Base-by-base conservation (phyloP, 306 rosid genomes). In the Quercus alba region DNA sequence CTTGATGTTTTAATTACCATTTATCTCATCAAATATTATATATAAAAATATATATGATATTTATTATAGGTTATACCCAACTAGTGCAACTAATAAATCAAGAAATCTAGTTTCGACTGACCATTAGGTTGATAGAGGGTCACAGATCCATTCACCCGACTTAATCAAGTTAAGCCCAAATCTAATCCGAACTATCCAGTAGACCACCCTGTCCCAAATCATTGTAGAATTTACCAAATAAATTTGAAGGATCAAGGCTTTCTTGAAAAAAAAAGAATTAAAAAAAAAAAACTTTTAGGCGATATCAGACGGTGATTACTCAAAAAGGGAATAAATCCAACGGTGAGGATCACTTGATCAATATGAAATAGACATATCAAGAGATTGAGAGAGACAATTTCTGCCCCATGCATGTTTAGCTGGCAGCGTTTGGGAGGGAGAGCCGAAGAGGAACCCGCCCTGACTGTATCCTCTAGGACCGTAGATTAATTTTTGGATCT, bases 401-500 rank as follows among this genome's bases (percentile, higher is more conserved):
- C 66, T 74, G 52, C 64, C 63, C 52, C 66, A 56, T 31, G 51
- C 72, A 19, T 4, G 25, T 68, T 38, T 11, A 49, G 17, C 17
- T 7, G 46, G 51, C 72, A 68, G 38, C 4, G 63, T 20, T 28
- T 41, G 46, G 46, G 46, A 41, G 46, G 46, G 46, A 41, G 46
- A 8, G 46, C 46, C 46, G 12, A 41, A 41, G 46, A 41, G 75
- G 64, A 62, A 8, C 76, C 26, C 19, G 6, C 30, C 19, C 1
- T 3, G 18, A 19, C 54, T 31, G 66, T 31, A 44, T 26, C 63
- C 26, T 14, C 69, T 70, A 18, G 41, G 56, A 55, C 77, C 80
- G 71, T 61, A 76, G 76, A 78, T 41, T 8, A 41, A 41, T 63
- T 12, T 58, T 68, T 70, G 54, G 80, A 62, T 12, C 66, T 54